Evolutionary conservation across 1,284 basidiomycete species (phyloP).

Genomic region (Ganoderma leucocontextum): DNA sequence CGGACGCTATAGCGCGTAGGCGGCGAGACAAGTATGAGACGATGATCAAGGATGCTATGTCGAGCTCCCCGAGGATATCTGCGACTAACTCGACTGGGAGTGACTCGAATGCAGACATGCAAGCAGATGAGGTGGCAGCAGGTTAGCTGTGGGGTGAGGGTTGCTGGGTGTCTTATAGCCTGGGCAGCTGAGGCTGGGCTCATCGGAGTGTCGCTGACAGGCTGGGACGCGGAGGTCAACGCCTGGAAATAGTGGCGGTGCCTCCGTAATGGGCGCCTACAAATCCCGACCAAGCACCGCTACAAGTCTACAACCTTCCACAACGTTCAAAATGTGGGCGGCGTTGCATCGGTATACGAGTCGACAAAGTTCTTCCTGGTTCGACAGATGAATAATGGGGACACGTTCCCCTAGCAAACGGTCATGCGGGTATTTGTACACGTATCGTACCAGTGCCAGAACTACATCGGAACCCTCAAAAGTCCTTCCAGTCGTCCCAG

Average conservation of each 20-base stretch:
- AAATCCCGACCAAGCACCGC: slow-evolving; percentile 12
- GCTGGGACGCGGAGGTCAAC: slow-evolving; percentile 6
- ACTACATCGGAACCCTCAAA: slow-evolving; percentile 45
- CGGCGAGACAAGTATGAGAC: slow-evolving; percentile 67
- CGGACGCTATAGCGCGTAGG: slow-evolving; percentile 63
- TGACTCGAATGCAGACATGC: slow-evolving; percentile 49
- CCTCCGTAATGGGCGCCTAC: slow-evolving; percentile 9
- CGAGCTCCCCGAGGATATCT: slow-evolving; percentile 73
- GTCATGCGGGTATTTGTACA: slow-evolving; percentile 8
- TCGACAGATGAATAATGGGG: background rate
- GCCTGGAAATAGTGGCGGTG: slow-evolving; percentile 19
- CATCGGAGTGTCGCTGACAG: slow-evolving; percentile 17
- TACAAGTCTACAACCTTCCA: background rate
- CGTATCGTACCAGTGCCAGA: slow-evolving; percentile 15
- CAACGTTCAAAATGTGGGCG: background rate
- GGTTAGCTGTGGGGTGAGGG: background rate
- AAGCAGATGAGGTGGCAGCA: slow-evolving; percentile 7
- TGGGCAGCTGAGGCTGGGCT: background rate
- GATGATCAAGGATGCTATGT: slow-evolving; percentile 63
- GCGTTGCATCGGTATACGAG: slow-evolving; percentile 14
- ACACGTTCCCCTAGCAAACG: slow-evolving; percentile 20
- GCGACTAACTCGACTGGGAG: slow-evolving; percentile 79
- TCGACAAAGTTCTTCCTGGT: background rate
- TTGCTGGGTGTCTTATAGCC: background rate
- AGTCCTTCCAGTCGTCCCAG: slow-evolving; percentile 84